Percentiles rank a stretch among this genome's conserved stretches.
These are phyloP conservation scores for Amanita subjunquillea DNA, from an alignment of 768 basidiomycete species.

Conservation along the genomic window DNA sequence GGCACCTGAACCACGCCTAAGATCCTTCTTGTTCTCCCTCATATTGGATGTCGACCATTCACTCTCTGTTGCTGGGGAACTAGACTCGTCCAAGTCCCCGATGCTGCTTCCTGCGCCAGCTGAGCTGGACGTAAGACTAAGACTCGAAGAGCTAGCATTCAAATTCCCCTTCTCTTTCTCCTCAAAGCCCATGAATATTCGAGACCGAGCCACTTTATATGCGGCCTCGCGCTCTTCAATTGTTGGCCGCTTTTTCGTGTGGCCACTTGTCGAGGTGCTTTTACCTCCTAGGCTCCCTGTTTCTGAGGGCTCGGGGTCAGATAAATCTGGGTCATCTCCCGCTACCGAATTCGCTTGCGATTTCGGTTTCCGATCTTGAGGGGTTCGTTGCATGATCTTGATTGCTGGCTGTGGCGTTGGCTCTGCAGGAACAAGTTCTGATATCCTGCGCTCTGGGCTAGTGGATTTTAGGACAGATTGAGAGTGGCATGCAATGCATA, in stretches of 20 bases:
- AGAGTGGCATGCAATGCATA: slow-evolving; percentile 11
- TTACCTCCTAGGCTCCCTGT: slow-evolving; percentile 66
- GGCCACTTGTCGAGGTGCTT: slow-evolving; percentile 51
- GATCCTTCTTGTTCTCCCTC: slow-evolving; percentile 46
- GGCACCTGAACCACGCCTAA: slow-evolving; percentile 34
- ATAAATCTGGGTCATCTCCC: slow-evolving; percentile 68
- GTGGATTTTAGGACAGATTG: slow-evolving; percentile 11
- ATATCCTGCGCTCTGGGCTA: slow-evolving; percentile 62
- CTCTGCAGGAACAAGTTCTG: slow-evolving; percentile 72
- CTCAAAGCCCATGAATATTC: slow-evolving; percentile 80
- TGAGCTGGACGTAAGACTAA: slow-evolving; percentile 62
- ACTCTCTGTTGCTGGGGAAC: slow-evolving; percentile 71
- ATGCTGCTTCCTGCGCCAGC: slow-evolving; percentile 44
- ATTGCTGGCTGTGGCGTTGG: slow-evolving; percentile 63
- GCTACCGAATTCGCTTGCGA: slow-evolving; percentile 57
- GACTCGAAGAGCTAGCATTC: slow-evolving; percentile 68
- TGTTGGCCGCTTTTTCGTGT: slow-evolving; percentile 63
- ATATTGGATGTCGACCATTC: slow-evolving; percentile 56
- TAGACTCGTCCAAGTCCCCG: slow-evolving; percentile 61
- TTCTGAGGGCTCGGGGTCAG: slow-evolving; percentile 74
- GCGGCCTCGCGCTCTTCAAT: slow-evolving; percentile 83
- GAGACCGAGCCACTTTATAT: slow-evolving; percentile 78
- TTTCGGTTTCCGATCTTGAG: slow-evolving; percentile 41
- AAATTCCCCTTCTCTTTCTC: slow-evolving; percentile 64
- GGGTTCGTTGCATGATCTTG: slow-evolving; percentile 76